Percentiles rank a stretch among this genome's conserved stretches.
Conservation (phyloP, 163 green algal species). For the Chlamydomonas reinhardtii region DNA sequence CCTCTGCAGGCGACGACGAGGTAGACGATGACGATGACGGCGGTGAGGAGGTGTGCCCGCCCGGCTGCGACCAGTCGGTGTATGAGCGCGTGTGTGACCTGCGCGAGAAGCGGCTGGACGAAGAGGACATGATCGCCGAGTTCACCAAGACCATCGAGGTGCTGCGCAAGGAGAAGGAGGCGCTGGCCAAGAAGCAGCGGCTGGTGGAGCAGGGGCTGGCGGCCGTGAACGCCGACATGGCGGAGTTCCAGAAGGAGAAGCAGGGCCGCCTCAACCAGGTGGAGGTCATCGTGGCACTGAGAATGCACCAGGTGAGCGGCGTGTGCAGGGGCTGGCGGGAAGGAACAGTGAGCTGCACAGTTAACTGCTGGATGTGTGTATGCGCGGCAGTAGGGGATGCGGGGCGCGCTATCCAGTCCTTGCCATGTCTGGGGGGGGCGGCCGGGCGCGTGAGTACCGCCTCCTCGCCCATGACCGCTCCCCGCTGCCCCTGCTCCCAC, state of each 20-base stretch:
- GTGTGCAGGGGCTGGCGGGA: not conserved
- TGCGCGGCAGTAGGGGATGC: too few relatives aligned
- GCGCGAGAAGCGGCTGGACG: slow-evolving; percentile 79
- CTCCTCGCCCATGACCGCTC: too few relatives aligned
- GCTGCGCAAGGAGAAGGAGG: slow-evolving; percentile 80
- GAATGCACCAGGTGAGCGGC: slow-evolving; percentile 61
- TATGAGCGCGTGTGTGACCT: slow-evolving; percentile 85
- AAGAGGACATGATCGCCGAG: slow-evolving; percentile 79
- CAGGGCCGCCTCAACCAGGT: slow-evolving; percentile 80
- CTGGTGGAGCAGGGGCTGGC: slow-evolving; percentile 75
- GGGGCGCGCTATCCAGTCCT: too few relatives aligned
- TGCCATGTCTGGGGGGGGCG: too few relatives aligned
- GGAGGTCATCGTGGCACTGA: slow-evolving; percentile 74
- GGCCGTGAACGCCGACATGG: slow-evolving; percentile 74
- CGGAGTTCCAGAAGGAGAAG: slow-evolving; percentile 90
- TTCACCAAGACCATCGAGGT: slow-evolving; percentile 76
- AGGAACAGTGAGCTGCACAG: not conserved
- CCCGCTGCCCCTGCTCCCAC: not conserved
- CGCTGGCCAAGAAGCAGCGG: slow-evolving; percentile 84
- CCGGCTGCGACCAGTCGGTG: slow-evolving; percentile 79
- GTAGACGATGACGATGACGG: slow-evolving; percentile 73
- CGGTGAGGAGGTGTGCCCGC: slow-evolving; percentile 77
- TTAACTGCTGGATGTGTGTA: too few relatives aligned
- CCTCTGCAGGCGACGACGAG: slow-evolving; percentile 61
- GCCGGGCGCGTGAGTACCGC: too few relatives aligned